These are phyloP conservation scores for Puccinia hordei DNA, from an alignment of 1,284 basidiomycete species.

Conservation along the genomic window DNA sequence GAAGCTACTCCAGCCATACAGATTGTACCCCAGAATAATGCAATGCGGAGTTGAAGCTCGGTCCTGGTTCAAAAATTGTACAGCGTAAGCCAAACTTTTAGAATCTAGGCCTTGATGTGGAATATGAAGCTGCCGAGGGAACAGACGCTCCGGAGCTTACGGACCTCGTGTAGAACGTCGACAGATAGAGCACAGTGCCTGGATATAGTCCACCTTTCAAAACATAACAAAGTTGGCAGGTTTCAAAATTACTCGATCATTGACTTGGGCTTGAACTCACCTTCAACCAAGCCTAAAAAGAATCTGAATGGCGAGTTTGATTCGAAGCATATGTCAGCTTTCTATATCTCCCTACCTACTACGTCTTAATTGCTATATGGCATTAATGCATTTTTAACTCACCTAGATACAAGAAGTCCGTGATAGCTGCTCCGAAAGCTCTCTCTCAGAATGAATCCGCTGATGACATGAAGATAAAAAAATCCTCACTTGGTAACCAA, in stretches of 20 bases:
- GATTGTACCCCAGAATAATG: slow-evolving; percentile 17
- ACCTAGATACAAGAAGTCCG: slow-evolving; percentile 1
- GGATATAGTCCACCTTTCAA: slow-evolving; percentile 33
- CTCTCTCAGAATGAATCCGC: not conserved
- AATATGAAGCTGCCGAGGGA: not conserved
- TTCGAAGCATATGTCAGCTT: not conserved
- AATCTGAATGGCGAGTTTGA: not conserved
- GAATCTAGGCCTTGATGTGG: not conserved
- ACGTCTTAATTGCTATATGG: too few relatives aligned
- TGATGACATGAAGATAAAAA: not conserved
- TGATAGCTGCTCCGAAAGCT: not conserved
- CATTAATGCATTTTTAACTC: not conserved
- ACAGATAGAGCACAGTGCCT: slow-evolving; percentile 17
- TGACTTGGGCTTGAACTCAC: not conserved
- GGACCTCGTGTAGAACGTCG: slow-evolving; percentile 32
- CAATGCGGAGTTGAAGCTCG: slow-evolving; percentile 43
- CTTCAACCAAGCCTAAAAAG: slow-evolving; percentile 29
- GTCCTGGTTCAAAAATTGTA: not conserved
- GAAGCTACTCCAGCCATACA: slow-evolving; percentile 21
- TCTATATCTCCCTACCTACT: not conserved
- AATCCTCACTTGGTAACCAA: slow-evolving; percentile 12
- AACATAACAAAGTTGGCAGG: not conserved
- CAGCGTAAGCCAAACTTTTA: not conserved
- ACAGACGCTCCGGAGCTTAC: not conserved
- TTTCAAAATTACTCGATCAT: not conserved